phyloP scores from a whole-genome alignment of 768 basidiomycete species.

The Lactarius trivialis region DNA sequence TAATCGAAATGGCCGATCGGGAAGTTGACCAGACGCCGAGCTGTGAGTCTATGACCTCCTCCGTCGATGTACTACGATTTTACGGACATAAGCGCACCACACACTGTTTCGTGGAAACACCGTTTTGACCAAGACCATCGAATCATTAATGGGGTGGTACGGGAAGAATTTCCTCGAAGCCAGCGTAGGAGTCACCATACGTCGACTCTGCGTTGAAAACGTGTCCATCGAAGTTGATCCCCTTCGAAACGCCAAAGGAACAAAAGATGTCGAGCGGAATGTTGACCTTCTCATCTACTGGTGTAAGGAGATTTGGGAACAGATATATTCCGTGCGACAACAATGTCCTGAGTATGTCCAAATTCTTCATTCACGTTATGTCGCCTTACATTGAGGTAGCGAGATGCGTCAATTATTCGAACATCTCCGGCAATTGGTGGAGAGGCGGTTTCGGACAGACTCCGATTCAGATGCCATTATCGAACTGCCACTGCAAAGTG shows the following conservation, averaged over 20 bases:
- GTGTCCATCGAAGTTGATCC: conserved; percentile 82
- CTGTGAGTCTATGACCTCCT: conserved; percentile 39
- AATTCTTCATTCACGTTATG: not conserved
- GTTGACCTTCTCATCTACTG: conserved; percentile 66
- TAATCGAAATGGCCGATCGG: conserved; percentile 59
- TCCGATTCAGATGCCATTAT: conserved; percentile 38
- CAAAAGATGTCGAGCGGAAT: conserved; percentile 59
- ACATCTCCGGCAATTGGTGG: conserved; percentile 66
- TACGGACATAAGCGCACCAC: conserved; percentile 50
- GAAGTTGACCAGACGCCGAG: conserved; percentile 65
- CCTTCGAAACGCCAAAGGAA: conserved; percentile 50
- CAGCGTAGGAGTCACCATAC: conserved; percentile 66
- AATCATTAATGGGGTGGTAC: conserved; percentile 74
- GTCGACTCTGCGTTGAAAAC: conserved; percentile 63
- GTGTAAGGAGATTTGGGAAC: conserved; percentile 75
- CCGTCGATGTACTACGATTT: not conserved
- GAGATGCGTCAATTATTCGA: conserved; percentile 68
- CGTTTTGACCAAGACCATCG: conserved; percentile 55
- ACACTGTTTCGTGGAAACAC: conserved; percentile 67
- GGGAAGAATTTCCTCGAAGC: conserved; percentile 76
- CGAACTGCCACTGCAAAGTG: conserved; percentile 70
- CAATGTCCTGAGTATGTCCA: conserved; percentile 68
- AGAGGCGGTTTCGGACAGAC: conserved; percentile 48
- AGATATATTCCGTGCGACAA: conserved; percentile 65
- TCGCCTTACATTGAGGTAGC: conserved; percentile 34